Evolutionary conservation across 2,329 filamentous ascomycete genomes (phyloP), one percentile per base, ranked within the genome.

Genomic region (Pezicula radicicola): DNA sequence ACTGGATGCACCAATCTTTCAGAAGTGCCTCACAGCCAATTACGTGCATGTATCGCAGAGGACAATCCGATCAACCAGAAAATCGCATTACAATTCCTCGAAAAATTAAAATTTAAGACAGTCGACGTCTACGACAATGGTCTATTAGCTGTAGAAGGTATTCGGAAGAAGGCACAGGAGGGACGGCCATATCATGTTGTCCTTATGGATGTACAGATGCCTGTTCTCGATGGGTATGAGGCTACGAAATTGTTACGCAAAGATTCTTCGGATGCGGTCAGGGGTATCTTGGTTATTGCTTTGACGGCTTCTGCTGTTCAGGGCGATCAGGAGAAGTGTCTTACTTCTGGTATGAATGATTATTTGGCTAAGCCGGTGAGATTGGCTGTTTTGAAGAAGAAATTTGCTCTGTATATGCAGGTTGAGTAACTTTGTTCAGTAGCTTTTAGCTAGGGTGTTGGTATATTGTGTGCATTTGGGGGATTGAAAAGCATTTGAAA

Each of bases 181-280:
- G 87, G 86, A 1, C 76, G 76, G 8, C 92, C 91, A 0, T 97
- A 95, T 71, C 91, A 97, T 63, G 80, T 97, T 28, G 86, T 96
- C 39, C 79, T 97, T 41, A 97, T 97, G 92, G 92, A 97, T 67
- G 91, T 96, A 3, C 91, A 96, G 71, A 97, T 97, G 92, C 92
- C 92, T 0, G 84, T 95, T 3, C 80, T 96, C 7, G 92, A 97
- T 67, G 92, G 92, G 5, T 96, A 96, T 66, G 89, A 96, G 69
- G 91, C 92, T 1, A 97, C 92, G 0, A 87, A 88, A 59, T 79
- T 91, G 52, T 84, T 97, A 42, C 85, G 92, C 9, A 83, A 83
- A 60, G 91, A 97, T 67, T 68, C 82, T 0, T 81, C 91, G 52
- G 86, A 91, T 35, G 80, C 81, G 6, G 90, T 97, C 89, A 94